phyloP scores from a whole-genome alignment of 805 yeast species.

The Candida odintsovae region DNA sequence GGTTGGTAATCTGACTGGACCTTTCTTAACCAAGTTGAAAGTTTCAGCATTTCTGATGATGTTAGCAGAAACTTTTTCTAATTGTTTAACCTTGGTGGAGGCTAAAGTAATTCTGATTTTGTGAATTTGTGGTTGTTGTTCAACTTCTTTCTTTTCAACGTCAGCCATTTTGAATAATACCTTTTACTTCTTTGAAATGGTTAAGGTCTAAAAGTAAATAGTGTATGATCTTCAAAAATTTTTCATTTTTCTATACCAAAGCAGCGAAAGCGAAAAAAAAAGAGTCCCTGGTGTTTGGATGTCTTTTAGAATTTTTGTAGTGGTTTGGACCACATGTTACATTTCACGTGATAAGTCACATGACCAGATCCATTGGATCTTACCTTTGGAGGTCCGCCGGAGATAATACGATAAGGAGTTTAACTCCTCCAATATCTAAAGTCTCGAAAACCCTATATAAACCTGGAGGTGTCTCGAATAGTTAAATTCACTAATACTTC shows the following conservation, averaged over 20 bases:
- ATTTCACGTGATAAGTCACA: neutral
- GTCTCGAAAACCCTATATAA: neutral
- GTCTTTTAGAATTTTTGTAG: neutral
- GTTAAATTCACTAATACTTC: no score
- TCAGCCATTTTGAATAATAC: conserved; percentile 62
- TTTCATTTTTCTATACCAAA: conserved; percentile 8
- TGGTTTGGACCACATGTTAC: neutral
- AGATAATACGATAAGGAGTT: neutral
- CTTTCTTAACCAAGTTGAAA: conserved; percentile 85
- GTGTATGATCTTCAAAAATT: conserved; percentile 4
- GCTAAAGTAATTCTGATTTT: conserved; percentile 99
- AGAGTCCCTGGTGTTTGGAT: conserved; percentile 21
- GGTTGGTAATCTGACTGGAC: conserved; percentile 99
- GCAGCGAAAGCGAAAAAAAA: conserved; percentile 3
- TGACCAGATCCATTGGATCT: neutral
- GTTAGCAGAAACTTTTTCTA: conserved; percentile 93
- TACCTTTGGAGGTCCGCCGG: neutral
- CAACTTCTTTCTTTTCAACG: conserved; percentile 78
- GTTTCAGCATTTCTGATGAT: conserved; percentile 83
- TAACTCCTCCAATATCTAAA: no score
- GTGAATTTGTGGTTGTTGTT: conserved; percentile 79
- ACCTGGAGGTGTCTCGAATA: neutral
- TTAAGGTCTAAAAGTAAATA: conserved; percentile 7
- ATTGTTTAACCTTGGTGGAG: conserved; percentile 97
- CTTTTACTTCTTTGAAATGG: conserved; percentile 31